A percentile compares a stretch with the other conserved stretches of the same genome.
Conservation (phyloP, 495 filamentous ascomycete genomes). For the Tuber melanosporum region DNA sequence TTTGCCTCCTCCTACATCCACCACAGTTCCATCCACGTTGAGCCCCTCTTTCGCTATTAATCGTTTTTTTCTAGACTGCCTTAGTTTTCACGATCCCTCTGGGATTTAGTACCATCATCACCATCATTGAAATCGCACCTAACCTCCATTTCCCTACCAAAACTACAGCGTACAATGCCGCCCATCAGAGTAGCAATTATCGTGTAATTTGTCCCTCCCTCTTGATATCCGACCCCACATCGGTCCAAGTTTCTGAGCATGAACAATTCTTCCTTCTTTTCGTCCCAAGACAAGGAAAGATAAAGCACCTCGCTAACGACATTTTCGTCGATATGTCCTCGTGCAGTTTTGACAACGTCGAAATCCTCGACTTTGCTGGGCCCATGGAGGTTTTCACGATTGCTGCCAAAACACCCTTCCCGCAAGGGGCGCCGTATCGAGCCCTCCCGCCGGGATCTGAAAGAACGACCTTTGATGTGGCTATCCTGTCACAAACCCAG, state of each 20-base stretch:
- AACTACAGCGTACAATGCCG: constrained; percentile 10
- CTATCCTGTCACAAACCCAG: constrained; percentile 20
- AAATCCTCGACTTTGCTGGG: constrained; percentile 26
- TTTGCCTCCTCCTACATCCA: neutral
- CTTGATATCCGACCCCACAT: neutral
- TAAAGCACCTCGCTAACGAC: neutral
- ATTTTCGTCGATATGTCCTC: neutral
- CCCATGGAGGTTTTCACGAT: constrained; percentile 26
- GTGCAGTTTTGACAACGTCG: constrained; percentile 15
- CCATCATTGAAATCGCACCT: neutral
- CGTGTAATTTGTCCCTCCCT: constrained; percentile 19
- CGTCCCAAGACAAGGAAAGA: neutral
- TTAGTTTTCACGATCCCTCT: neutral
- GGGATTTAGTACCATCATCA: neutral
- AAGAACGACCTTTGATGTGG: constrained; percentile 21
- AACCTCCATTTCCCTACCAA: neutral
- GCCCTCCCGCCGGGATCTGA: neutral
- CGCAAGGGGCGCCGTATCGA: neutral
- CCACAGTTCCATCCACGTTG: neutral
- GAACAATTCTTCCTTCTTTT: neutral
- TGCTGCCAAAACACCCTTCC: constrained; percentile 8
- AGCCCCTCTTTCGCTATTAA: neutral
- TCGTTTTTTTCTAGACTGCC: neutral
- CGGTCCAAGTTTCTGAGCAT: neutral
- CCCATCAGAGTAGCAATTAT: constrained; percentile 28